A percentile compares a stretch with the other conserved stretches of the same genome.
Conservation (phyloP, 345 rosid species). For the Aegle marmelos region DNA sequence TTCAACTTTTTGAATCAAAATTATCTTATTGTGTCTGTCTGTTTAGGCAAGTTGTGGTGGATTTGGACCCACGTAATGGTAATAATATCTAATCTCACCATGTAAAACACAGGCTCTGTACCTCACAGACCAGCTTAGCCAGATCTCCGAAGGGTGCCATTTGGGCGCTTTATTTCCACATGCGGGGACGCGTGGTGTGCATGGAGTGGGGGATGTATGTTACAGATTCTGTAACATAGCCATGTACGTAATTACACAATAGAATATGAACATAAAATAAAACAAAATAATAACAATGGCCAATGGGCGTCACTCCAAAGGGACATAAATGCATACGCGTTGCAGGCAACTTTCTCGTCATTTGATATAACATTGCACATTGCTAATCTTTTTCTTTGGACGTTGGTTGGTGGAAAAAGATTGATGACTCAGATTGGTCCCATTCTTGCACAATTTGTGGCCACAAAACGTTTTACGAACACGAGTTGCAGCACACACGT, state of each 20-base stretch:
- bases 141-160: no score
- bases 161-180: no score
- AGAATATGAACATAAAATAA: not conserved
- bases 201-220: no score
- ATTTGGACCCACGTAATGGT: not conserved
- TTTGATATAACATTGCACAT: not conserved
- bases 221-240: no score
- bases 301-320: not conserved
- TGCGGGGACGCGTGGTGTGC: no score
- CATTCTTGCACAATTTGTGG: not conserved
- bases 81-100: not conserved
- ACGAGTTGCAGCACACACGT: not conserved
- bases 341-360: not conserved
- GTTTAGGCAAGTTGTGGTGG: not conserved
- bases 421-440: not conserved
- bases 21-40: not conserved
- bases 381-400: not conserved
- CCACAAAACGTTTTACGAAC: not conserved
- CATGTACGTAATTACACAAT: no score
- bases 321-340: not conserved
- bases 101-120: no score
- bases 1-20: not conserved
- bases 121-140: no score
- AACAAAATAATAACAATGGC: not conserved
- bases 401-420: not conserved